Conservation (phyloP, 148 eudicot genomes). For the Tetragonia tetragonoides region DNA sequence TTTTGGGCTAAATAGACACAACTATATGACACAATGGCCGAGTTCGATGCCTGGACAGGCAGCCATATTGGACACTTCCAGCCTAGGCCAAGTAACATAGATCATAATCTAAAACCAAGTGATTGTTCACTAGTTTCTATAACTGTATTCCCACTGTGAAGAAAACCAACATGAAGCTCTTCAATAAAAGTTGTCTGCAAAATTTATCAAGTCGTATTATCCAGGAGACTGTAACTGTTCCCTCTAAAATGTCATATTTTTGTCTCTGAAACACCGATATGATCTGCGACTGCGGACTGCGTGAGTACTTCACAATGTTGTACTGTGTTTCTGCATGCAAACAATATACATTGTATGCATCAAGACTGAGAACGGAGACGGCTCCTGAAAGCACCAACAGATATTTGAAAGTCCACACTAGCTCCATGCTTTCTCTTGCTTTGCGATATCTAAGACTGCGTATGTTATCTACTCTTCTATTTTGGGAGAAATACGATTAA, state of each 20-base stretch:
- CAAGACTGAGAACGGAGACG: neutral
- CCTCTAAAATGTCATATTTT: neutral
- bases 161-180: neutral
- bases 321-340: neutral
- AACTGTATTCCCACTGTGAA: no score
- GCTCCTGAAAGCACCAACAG: neutral
- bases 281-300: no score
- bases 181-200: neutral
- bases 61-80: no score
- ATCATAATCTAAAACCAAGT: neutral
- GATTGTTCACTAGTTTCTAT: neutral
- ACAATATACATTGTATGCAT: neutral
- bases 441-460: neutral
- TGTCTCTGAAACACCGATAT: no score
- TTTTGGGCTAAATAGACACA: no score
- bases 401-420: neutral
- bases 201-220: neutral
- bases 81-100: no score
- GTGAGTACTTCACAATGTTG: neutral
- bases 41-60: no score
- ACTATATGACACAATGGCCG: no score
- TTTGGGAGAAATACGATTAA: neutral
- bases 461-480: neutral
- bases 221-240: neutral
- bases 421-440: neutral